Conservation (phyloP, 139 green algal species). For the Nannochloris sp. region DNA sequence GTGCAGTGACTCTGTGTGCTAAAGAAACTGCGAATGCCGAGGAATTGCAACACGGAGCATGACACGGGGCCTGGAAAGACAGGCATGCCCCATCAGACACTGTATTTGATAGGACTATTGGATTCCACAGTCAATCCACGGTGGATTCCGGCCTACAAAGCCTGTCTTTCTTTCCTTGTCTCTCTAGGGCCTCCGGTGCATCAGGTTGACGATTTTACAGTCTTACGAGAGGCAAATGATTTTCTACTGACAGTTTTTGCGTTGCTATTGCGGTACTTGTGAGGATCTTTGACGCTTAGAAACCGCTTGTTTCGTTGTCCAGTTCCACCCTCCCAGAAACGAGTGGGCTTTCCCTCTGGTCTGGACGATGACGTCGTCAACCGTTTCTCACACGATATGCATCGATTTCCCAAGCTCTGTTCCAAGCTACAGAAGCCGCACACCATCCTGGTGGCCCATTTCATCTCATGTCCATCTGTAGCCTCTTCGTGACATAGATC, state of each 20-base stretch:
- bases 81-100: background rate
- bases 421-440: conserved; percentile 35
- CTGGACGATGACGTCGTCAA: conserved; percentile 23
- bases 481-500: conserved; percentile 42
- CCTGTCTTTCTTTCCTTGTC: background rate
- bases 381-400: conserved; percentile 33
- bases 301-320: conserved; percentile 8
- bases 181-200: background rate
- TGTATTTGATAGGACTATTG: background rate
- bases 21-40: too few species aligned
- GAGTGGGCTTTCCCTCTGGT: conserved; percentile 21
- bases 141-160: background rate
- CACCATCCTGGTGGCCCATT: conserved; percentile 38
- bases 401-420: conserved; percentile 23
- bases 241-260: conserved; percentile 18
- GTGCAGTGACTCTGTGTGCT: too few species aligned
- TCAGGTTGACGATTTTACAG: conserved; percentile 6
- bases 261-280: conserved; percentile 8
- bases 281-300: conserved; percentile 1
- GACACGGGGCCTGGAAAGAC: too few species aligned
- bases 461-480: conserved; percentile 34
- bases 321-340: conserved; percentile 41
- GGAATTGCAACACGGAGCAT: too few species aligned
- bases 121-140: too few species aligned
- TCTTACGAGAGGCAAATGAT: conserved; percentile 8